Evolutionary conservation across 108 stramenopile species (phyloP), one percentile per base, ranked within the genome.

Genomic region (Mediolabrus comicus): DNA sequence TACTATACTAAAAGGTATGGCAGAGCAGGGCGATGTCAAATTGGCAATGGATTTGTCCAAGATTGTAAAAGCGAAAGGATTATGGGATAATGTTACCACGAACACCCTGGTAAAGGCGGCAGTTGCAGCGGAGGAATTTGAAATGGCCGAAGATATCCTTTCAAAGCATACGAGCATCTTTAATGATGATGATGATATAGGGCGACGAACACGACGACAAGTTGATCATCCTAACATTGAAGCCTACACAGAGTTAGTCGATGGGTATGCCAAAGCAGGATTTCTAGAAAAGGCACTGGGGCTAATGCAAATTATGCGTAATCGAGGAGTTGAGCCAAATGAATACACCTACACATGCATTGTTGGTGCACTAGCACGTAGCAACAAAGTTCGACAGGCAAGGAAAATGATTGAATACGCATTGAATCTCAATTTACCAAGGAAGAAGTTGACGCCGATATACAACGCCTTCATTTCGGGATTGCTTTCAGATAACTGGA

Each of bases 61-160:
- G 31, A 35, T 72, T 61, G 84, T 92, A 74, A 32, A 72, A 22
- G 39, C 30, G 3, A 38, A 71, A 14, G 54, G 78, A 6, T 51
- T 87, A 19, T 94, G 92, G 89, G 89, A 94, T 74, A 73, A 83
- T 61, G 82, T 94, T 28, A 87, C 92, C 2, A 90, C 89, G 31
- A 94, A 94, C 59, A 91, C 92, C 2, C 65, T 94, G 38, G 89
- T 94, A 1, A 89, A 86, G 22, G 87, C 82, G 14, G 89, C 89
- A 29, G 80, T 91, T 12, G 64, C 60, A 3, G 81, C 85, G 3
- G 38, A 71, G 17, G 75, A 91, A 34, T 89, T 83, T 82, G 77
- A 81, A n/a, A 33, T 79, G 16, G 92, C 89, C 4, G 84, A 87
- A 71, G 63, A 65, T 24, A 71, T 94, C 6, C 56, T 94, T 22